Evolutionary conservation across 2,329 filamentous ascomycete species (phyloP).

Genomic region (Fusarium mundagurra): DNA sequence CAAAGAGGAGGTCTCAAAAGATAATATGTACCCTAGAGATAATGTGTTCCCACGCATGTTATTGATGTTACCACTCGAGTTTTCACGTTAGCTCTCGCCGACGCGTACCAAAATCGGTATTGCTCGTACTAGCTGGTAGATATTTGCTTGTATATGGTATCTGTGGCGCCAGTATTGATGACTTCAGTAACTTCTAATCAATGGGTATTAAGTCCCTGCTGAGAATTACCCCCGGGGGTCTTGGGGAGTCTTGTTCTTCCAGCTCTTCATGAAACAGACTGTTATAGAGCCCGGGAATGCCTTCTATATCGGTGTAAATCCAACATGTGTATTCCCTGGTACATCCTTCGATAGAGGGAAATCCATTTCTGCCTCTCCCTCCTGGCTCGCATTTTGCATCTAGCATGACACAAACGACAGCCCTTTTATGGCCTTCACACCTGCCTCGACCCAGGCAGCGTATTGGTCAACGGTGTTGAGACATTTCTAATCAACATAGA

Average conservation of each 20-base stretch:
- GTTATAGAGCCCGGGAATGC: background rate
- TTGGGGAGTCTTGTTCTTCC: background rate
- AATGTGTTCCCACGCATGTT: background rate
- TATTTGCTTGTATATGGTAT: background rate
- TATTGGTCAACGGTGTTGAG: background rate
- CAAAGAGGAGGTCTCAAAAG: background rate
- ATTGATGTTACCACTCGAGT: background rate
- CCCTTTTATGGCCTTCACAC: fast-evolving
- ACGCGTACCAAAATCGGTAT: too few relatives aligned
- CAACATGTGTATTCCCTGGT: conserved; percentile 8
- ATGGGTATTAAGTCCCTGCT: background rate
- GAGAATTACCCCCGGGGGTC: background rate
- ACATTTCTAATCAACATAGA: background rate
- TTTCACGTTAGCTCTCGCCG: background rate
- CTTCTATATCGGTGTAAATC: background rate
- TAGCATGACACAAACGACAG: background rate
- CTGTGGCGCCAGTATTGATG: too few relatives aligned
- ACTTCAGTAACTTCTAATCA: background rate
- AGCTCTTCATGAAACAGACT: background rate
- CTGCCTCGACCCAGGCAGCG: background rate
- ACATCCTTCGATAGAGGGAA: background rate
- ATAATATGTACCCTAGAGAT: background rate
- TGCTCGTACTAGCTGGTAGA: background rate
- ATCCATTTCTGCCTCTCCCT: background rate
- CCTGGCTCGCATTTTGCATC: background rate